Evolutionary conservation across 2,329 filamentous ascomycete species (phyloP).

Genomic region (Domatiomyces globalis): DNA sequence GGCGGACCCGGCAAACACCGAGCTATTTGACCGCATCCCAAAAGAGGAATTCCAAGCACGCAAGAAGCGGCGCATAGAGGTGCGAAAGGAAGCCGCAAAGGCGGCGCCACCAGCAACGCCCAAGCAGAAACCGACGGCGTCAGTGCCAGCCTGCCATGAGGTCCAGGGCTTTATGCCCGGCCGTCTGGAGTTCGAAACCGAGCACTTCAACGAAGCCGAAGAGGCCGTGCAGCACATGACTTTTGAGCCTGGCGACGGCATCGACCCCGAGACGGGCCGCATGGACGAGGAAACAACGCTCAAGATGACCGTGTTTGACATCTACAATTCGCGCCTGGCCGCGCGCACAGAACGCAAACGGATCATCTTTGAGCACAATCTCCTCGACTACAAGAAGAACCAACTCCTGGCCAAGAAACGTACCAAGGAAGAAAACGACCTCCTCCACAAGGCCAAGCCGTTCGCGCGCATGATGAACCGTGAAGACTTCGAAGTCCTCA

Average conservation of each 20-base stretch:
- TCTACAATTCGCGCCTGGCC: slow-evolving; percentile 86
- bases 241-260: slow-evolving; percentile 88
- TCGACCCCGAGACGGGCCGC: slow-evolving; percentile 70
- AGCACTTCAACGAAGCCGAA: slow-evolving; percentile 94
- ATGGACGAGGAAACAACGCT: slow-evolving; percentile 92
- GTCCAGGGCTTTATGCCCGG: slow-evolving; percentile 98
- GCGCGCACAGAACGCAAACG: slow-evolving; percentile 89
- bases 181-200: slow-evolving; percentile 90
- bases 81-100: slow-evolving; percentile 75
- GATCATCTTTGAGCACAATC: slow-evolving; percentile 86
- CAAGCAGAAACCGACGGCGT: slow-evolving; percentile 91
- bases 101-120: slow-evolving; percentile 69
- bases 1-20: slow-evolving; percentile 68
- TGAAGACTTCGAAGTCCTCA: slow-evolving; percentile 74
- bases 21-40: slow-evolving; percentile 63
- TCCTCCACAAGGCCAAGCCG: slow-evolving; percentile 86
- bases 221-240: slow-evolving; percentile 97
- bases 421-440: slow-evolving; percentile 84
- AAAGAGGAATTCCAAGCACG: slow-evolving; percentile 84
- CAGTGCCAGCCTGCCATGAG: slow-evolving; percentile 90
- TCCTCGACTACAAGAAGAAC: slow-evolving; percentile 89
- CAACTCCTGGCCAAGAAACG: slow-evolving; percentile 81
- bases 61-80: slow-evolving; percentile 88
- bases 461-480: slow-evolving; percentile 96
- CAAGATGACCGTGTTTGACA: slow-evolving; percentile 95